phyloP scores from a whole-genome alignment of 768 basidiomycete species.

The Rhizopogon vulgaris region DNA sequence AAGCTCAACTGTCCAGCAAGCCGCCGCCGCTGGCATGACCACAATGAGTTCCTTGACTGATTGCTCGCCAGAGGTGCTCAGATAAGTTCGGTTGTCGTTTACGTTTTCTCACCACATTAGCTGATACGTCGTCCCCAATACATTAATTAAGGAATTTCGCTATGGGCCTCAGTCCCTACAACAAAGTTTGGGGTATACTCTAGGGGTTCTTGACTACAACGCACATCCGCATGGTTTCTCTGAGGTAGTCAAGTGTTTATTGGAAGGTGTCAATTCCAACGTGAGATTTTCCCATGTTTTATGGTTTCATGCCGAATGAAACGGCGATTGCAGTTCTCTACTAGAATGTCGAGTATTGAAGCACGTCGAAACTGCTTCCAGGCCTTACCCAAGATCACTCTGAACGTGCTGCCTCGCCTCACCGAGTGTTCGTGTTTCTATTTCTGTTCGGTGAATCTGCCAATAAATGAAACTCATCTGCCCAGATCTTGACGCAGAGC shows the following conservation, averaged over 20 bases:
- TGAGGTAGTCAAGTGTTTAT: conserved; percentile 51
- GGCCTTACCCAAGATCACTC: conserved; percentile 42
- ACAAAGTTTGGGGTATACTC: conserved; percentile 64
- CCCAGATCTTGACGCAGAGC: conserved; percentile 42
- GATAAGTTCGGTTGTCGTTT: conserved; percentile 49
- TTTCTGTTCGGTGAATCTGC: conserved; percentile 4
- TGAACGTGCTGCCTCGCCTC: conserved; percentile 37
- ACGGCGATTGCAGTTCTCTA: conserved; percentile 23
- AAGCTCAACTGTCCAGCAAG: conserved; percentile 60
- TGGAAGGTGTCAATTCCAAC: conserved; percentile 50
- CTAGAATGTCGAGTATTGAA: conserved; percentile 43
- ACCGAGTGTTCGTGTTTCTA: conserved; percentile 35
- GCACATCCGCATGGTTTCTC: conserved; percentile 46
- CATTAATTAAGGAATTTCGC: conserved; percentile 59
- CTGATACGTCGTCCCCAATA: conserved; percentile 26
- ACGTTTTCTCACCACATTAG: conserved; percentile 8
- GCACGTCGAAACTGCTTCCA: conserved; percentile 49
- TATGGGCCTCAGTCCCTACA: conserved; percentile 48
- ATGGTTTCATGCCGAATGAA: conserved; percentile 13
- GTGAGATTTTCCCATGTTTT: conserved; percentile 31
- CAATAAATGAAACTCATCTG: conserved; percentile 4
- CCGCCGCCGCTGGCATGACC: conserved; percentile 65
- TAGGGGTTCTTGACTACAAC: conserved; percentile 66
- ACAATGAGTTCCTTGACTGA: conserved; percentile 65
- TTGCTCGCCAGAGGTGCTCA: conserved; percentile 55